phyloP scores from a whole-genome alignment of 305 asterid genomes.

The Fraxinus ornus region DNA sequence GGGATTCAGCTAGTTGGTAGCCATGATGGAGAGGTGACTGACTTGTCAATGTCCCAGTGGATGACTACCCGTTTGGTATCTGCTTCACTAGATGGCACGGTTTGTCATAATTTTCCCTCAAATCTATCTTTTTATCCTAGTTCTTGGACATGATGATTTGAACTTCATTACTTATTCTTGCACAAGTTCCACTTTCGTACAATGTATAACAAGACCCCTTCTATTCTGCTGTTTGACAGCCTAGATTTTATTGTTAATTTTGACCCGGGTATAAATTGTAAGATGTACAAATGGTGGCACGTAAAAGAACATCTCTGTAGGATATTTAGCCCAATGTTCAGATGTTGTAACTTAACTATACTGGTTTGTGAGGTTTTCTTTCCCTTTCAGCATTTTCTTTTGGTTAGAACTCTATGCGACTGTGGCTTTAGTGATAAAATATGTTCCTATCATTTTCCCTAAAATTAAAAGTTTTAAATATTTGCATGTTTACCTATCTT shows the following conservation, averaged over 20 bases:
- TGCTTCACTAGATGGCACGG: conserved; percentile 92
- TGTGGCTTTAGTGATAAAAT: neutral
- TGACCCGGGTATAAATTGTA: neutral
- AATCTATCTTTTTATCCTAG: neutral
- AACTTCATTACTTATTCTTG: neutral
- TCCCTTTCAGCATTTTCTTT: conserved; percentile 1
- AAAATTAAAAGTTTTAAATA: neutral
- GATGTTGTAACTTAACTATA: neutral
- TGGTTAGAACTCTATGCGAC: neutral
- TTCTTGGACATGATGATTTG: neutral
- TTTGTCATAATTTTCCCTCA: conserved; percentile 31
- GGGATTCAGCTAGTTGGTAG: conserved; percentile 85
- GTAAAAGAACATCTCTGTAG: neutral
- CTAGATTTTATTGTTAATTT: neutral
- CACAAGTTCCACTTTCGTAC: neutral
- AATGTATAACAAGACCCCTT: neutral
- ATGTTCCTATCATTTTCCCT: neutral
- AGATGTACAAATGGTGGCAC: neutral
- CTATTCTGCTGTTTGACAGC: neutral
- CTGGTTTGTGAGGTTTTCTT: neutral
- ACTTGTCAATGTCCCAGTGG: conserved; percentile 96
- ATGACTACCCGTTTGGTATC: conserved; percentile 93
- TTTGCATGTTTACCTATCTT: neutral
- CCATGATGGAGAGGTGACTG: conserved; percentile 93
- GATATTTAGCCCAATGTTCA: neutral